These are phyloP conservation scores for Erodium texanum DNA, from an alignment of 441 rosid species.

Conservation along the genomic window DNA sequence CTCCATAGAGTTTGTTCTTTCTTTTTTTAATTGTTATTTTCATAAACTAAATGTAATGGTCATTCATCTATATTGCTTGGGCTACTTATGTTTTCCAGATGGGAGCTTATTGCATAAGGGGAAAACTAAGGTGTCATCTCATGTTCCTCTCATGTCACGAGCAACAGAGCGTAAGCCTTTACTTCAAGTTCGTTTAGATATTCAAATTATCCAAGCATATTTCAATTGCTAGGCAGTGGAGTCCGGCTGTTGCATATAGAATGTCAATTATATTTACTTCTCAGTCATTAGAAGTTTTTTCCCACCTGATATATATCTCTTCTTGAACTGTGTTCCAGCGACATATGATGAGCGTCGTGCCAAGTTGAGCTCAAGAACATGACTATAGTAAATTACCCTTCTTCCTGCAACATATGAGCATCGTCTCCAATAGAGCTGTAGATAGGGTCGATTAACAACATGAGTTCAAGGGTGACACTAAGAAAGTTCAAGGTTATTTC, in stretches of 20 bases:
- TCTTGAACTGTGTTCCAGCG: slow-evolving; percentile 31
- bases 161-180: slow-evolving; percentile 91
- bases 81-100: slow-evolving; percentile 29
- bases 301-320: background rate
- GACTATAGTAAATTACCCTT: background rate
- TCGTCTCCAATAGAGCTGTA: background rate
- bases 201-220: background rate
- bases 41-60: background rate
- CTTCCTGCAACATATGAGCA: background rate
- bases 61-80: slow-evolving; percentile 12
- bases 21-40: background rate
- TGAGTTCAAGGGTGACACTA: too few relatives aligned
- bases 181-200: background rate
- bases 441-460: background rate
- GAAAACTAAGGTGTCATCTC: slow-evolving; percentile 31
- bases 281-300: background rate
- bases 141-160: slow-evolving; percentile 55
- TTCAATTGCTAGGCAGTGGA: background rate
- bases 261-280: too few relatives aligned
- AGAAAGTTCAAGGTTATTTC: too few relatives aligned
- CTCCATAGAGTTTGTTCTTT: background rate
- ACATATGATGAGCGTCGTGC: slow-evolving; percentile 63
- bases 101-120: slow-evolving; percentile 19
- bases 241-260: background rate
- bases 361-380: slow-evolving; percentile 29